These are phyloP conservation scores for Leccinellum albellum DNA, from an alignment of 768 basidiomycete species.

Conservation along the genomic window DNA sequence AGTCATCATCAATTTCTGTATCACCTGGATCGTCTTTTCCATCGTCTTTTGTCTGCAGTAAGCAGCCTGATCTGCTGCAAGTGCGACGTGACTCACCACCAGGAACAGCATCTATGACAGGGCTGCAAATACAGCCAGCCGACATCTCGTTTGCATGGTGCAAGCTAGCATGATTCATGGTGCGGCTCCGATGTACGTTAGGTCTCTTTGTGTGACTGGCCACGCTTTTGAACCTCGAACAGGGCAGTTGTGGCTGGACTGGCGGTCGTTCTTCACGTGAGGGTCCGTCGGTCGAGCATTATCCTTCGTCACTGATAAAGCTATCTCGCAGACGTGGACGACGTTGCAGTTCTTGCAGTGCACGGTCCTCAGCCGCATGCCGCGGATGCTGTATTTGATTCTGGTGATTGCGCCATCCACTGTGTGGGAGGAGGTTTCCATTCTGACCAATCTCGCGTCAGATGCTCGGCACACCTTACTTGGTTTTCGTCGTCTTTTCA, in stretches of 20 bases:
- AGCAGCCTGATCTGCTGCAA: constrained; percentile 21
- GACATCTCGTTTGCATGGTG: constrained; percentile 38
- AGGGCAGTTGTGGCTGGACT: constrained; percentile 44
- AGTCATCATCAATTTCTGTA: constrained; percentile 53
- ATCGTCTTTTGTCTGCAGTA: constrained; percentile 49
- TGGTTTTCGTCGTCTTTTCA: constrained; percentile 42
- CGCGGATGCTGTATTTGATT: constrained; percentile 22
- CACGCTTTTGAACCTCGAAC: background rate
- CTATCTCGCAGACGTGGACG: constrained; percentile 34
- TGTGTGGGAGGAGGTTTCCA: background rate
- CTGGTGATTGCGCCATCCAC: constrained; percentile 17
- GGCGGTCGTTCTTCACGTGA: constrained; percentile 41
- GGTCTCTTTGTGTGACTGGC: background rate
- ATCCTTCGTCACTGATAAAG: constrained; percentile 1
- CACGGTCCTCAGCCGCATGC: constrained; percentile 16
- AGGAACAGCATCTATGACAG: constrained; percentile 33
- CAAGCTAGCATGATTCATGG: constrained; percentile 55
- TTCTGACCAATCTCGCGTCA: constrained; percentile 19
- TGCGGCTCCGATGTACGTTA: constrained; percentile 48
- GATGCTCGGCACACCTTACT: constrained; percentile 37
- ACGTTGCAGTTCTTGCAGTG: constrained; percentile 29
- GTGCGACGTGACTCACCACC: constrained; percentile 7
- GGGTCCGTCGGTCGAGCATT: background rate
- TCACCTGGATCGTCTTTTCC: constrained; percentile 55
- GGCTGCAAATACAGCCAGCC: constrained; percentile 13